Percentiles rank a stretch among this genome's conserved stretches.
These are phyloP conservation scores for Fusarium mexicanum DNA, from an alignment of 2,329 filamentous ascomycete genomes.

Conservation along the genomic window DNA sequence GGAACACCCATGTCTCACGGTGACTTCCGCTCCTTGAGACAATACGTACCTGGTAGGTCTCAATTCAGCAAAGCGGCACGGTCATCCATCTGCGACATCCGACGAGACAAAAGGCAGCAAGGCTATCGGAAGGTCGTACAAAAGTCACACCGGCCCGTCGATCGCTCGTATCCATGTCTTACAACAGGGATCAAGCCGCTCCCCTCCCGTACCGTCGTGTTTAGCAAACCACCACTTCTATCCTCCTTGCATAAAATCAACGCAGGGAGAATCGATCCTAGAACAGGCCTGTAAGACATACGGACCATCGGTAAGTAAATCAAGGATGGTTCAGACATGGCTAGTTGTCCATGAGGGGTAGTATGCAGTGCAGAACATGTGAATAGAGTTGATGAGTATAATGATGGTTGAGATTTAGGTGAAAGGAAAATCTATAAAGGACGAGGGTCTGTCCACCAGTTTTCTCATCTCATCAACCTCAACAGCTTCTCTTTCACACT, in stretches of 20 bases:
- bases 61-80: background rate
- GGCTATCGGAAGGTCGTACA: too few relatives aligned
- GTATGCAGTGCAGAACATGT: accelerated
- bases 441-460: accelerated
- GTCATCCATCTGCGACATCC: background rate
- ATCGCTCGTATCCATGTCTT: background rate
- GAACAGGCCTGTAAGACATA: background rate
- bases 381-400: accelerated
- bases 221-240: accelerated
- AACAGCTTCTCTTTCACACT: background rate
- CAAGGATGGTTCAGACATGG: background rate
- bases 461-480: too few relatives aligned
- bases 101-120: accelerated
- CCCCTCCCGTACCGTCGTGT: background rate
- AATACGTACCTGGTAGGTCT: background rate
- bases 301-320: background rate
- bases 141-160: background rate
- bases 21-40: too few relatives aligned
- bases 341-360: background rate
- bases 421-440: background rate
- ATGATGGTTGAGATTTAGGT: background rate
- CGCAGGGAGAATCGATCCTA: too few relatives aligned
- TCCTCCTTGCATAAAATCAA: background rate
- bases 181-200: background rate
- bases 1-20: too few relatives aligned